A percentile compares a stretch with the other conserved stretches of the same genome.
These are phyloP conservation scores for Hawksworthiomyces lignivorus DNA, from an alignment of 2,329 filamentous ascomycete genomes.

Conservation along the genomic window DNA sequence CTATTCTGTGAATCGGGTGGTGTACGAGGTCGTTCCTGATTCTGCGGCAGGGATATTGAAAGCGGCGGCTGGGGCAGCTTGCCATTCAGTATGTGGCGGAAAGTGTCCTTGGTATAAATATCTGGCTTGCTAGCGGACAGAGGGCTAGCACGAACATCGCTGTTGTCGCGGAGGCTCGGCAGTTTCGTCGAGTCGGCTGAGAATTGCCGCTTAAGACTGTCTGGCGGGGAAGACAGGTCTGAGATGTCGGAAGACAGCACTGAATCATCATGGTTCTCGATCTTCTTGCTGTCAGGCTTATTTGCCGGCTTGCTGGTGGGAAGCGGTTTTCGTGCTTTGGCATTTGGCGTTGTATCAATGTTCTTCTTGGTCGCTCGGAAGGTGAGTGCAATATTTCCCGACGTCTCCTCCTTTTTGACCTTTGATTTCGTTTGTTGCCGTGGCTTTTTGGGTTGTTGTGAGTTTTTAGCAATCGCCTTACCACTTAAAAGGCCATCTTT, in stretches of 20 bases:
- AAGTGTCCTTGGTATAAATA: neutral
- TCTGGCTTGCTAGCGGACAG: slow-evolving; percentile 5
- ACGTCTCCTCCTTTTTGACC: slow-evolving; percentile 22
- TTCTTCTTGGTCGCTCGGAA: slow-evolving; percentile 41
- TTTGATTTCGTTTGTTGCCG: slow-evolving; percentile 27
- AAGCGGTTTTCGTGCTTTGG: slow-evolving; percentile 9
- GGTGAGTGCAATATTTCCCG: slow-evolving; percentile 25
- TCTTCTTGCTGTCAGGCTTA: neutral
- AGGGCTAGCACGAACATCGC: neutral
- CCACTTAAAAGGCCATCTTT: neutral
- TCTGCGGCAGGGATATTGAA: neutral
- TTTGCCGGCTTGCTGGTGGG: neutral
- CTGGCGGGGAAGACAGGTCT: neutral
- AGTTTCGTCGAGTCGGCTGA: slow-evolving; percentile 1
- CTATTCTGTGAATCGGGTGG: slow-evolving; percentile 5
- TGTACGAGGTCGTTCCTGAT: neutral
- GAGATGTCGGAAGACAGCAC: neutral
- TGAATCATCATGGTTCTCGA: neutral
- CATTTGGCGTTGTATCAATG: slow-evolving; percentile 10
- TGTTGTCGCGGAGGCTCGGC: slow-evolving; percentile 6
- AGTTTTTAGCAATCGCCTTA: neutral
- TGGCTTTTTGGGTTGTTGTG: slow-evolving; percentile 21
- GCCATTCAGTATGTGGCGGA: neutral
- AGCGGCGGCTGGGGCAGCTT: slow-evolving; percentile 4
- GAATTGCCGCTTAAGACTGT: neutral